These are phyloP conservation scores for Centaurea solstitialis DNA, from an alignment of 129 eudicot genomes.

Conservation along the genomic window DNA sequence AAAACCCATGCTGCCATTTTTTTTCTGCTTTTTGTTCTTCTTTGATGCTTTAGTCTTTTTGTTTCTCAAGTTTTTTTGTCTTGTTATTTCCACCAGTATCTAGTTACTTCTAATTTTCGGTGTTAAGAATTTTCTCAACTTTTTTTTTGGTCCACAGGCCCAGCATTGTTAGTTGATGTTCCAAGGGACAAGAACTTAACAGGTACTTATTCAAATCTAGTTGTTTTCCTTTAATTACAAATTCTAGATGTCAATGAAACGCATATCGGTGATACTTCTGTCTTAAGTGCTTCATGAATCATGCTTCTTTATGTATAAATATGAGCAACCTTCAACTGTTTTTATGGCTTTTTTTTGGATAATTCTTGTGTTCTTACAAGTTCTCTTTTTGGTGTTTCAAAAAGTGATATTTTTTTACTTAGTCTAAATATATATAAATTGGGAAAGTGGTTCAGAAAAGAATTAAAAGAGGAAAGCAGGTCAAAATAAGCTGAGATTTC, in stretches of 20 bases:
- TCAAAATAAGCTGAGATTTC: not conserved
- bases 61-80: not conserved
- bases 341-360: not conserved
- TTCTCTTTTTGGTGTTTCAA: not conserved
- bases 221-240: not conserved
- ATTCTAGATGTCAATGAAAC: not conserved
- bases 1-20: too few relatives aligned
- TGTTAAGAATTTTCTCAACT: too few relatives aligned
- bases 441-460: not conserved
- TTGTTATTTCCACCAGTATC: not conserved
- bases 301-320: not conserved
- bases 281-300: not conserved
- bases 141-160: constrained; percentile 38
- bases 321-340: not conserved
- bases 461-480: not conserved
- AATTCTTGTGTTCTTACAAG: not conserved
- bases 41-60: not conserved
- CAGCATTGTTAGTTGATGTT: constrained; percentile 57
- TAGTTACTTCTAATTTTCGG: not conserved
- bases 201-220: constrained; percentile 30
- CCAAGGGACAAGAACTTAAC: constrained; percentile 64
- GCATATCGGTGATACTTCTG: not conserved
- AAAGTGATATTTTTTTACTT: not conserved
- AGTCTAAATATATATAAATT: not conserved
- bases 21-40: not conserved